Evolutionary conservation across 108 stramenopile genomes (phyloP), one percentile per base, ranked within the genome.

Genomic region (Stephanodiscus minutulus): DNA sequence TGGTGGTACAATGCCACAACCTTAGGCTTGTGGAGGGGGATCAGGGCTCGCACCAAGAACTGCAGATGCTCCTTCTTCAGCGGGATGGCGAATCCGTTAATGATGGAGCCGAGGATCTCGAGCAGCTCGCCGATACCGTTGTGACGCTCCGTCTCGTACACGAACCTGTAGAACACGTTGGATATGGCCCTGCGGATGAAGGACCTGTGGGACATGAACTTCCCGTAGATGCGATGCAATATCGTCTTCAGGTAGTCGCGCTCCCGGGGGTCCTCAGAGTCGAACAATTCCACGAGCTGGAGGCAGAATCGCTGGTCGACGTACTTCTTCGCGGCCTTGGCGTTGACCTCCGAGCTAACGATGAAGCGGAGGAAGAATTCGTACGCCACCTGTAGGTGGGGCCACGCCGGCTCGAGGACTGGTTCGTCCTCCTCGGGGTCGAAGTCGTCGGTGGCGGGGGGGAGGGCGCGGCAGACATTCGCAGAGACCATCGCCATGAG

Each of bases 401-500:
- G 99, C 99, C 99, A 99, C 1, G 96, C 86, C 5, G 93, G 90
- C 75, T 99, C 99, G 52, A 99, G 77, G 15, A 94, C 93, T 12
- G 99, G 99, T 73, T 99, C 99, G 66, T 99, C 99, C 76, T 99
- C 99, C 71, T 99, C 99, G 5, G 98, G 98, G 70, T 99, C 99
- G 72, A 97, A 99, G 85, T 98, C 98, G 35, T 98, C 97, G 6
- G 95, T 97, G 6, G 92, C 94, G 3, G 98, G 98, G 6, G 99
- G 99, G 28, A 98, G 84, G 0, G 97, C 91, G 48, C 99, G 93
- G 76, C 97, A 97, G 12, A 99, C 92, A 81, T 98, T 99, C 54
- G 95, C 97, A 22, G 89, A 83, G 13, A 99, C 93, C 91, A 93
- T 87, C 1, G 86, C 82, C 82, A 96, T 91, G 29, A 96, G 70